Evolutionary conservation across 371 early-diverging fungal species (phyloP), one percentile per base, ranked within the genome.

Genomic region (Vittaforma corneae): DNA sequence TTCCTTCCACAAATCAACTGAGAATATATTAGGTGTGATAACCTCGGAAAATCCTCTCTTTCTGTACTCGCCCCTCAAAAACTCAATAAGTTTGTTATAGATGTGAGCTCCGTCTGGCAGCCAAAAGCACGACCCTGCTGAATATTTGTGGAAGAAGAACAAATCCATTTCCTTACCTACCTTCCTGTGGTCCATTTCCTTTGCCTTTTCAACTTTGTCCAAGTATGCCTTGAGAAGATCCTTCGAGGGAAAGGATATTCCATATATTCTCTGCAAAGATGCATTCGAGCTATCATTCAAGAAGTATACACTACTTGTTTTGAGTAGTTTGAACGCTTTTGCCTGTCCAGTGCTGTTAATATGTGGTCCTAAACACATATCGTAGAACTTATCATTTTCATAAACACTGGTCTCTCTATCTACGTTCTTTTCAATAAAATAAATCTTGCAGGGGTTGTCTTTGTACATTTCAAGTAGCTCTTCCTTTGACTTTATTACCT

Each of bases 351-450:
- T 95, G 79, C 86, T 82, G 56, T 89, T 89, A 62, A 98, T 84
- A 77, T 98, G 97, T 57, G 99, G 99, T 37, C 99, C 97, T 70
- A 84, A 80, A 82, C 97, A 97, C 81, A 98, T 83, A 85, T 98
- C 99, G 60, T 93, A 90, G 72, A 96, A 83, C 32, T 92, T 90
- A 55, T 6, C 33, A 71, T 93, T 92, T 55, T 91, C 85, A 82
- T 97, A 97, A 56, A 95, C 94, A 16, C 95, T 93, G 75, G 90
- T 89, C 37, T 85, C 84, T 50, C 88, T 87, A 50, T 88, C 87
- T 70, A 94, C 97, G n/a, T 82, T 89, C 88, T 69, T 86, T 33
- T 68, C 33, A 1, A 73, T 52, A 51, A 58, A 79, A 56, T 70
- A 56, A 50, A 29, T 28, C 46, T 75, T 71, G 44, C 44, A 72